phyloP scores from a whole-genome alignment of 129 eudicot genomes.

The Sambucus nigra region DNA sequence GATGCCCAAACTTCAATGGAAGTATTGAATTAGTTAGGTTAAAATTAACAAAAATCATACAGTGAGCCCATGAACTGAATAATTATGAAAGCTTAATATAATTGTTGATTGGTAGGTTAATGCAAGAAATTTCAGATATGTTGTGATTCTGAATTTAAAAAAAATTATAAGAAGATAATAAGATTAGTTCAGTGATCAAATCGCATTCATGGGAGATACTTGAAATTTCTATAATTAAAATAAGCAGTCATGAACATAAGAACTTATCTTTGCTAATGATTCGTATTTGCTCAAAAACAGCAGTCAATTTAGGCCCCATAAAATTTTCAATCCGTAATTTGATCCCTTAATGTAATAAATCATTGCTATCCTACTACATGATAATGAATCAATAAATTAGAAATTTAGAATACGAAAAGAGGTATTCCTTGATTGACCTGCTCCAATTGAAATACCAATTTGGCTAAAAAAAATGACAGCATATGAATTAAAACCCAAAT shows the following conservation, averaged over 20 bases:
- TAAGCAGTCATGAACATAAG: neutral
- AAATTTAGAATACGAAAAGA: neutral
- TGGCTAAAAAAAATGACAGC: neutral
- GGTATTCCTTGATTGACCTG: neutral
- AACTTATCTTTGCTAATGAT: neutral
- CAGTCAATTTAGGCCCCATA: neutral
- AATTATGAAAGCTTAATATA: no score
- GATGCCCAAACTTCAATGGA: neutral
- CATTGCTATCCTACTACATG: neutral
- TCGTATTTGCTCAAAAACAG: neutral
- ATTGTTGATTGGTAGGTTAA: no score
- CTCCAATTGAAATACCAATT: neutral
- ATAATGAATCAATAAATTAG: neutral
- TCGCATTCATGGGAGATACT: no score
- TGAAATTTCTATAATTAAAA: no score
- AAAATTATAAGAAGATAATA: no score
- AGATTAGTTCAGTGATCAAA: neutral
- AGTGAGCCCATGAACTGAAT: no score
- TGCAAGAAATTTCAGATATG: neutral
- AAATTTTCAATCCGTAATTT: neutral
- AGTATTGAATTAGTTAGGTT: neutral
- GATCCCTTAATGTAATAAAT: neutral
- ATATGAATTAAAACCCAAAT: no score
- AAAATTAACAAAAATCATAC: neutral
- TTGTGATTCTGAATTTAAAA: neutral